Conservation (phyloP, 108 stramenopile genomes). For the Skeletonema tropicum region DNA sequence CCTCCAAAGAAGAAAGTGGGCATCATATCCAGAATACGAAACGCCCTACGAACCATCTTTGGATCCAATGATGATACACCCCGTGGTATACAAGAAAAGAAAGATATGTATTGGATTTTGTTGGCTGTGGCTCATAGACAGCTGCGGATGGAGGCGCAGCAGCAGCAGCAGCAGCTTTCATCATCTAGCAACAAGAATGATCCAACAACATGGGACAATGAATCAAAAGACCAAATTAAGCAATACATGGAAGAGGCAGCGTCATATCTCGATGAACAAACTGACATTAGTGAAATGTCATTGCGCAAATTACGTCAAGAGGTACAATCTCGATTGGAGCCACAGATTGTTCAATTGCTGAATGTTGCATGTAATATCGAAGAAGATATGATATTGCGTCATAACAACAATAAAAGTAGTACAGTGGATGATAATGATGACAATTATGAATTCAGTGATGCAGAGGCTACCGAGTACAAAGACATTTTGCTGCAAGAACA, state of each 20-base stretch:
- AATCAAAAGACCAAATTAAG: constrained; percentile 34
- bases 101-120: constrained; percentile 61
- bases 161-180: neutral
- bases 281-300: constrained; percentile 54
- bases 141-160: constrained; percentile 28
- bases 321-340: constrained; percentile 61
- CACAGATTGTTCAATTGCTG: constrained; percentile 61
- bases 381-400: constrained; percentile 28
- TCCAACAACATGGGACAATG: constrained; percentile 14
- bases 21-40: constrained; percentile 19
- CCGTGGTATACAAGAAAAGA: constrained; percentile 67
- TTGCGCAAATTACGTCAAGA: constrained; percentile 61
- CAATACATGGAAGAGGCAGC: constrained; percentile 54
- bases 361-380: constrained; percentile 57
- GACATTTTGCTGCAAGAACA: constrained; percentile 29
- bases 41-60: constrained; percentile 30
- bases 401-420: neutral
- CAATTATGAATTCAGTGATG: constrained; percentile 25
- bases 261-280: constrained; percentile 48
- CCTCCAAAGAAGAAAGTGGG: neutral
- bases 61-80: constrained; percentile 50
- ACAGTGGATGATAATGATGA: constrained; percentile 20
- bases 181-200: neutral
- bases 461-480: constrained; percentile 29
- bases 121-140: constrained; percentile 54